phyloP scores from a whole-genome alignment of 208 protist genomes.

The Acanthamoeba sp. region DNA sequence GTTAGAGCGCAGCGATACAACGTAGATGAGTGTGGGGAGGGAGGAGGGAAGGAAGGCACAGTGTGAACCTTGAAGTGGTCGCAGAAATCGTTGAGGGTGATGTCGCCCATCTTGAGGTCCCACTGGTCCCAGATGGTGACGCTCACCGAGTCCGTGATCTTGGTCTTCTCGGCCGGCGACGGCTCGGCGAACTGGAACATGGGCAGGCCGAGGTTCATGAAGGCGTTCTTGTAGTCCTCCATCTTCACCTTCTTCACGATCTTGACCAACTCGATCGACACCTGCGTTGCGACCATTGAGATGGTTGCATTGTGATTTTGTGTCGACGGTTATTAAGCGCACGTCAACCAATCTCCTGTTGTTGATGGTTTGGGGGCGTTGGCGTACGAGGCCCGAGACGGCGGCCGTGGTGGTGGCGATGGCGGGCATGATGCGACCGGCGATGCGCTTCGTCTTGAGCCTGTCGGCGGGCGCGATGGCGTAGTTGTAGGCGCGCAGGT shows the following conservation, averaged over 20 bases:
- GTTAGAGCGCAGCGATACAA: no score
- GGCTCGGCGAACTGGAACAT: slow-evolving; percentile 97
- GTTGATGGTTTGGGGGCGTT: no score
- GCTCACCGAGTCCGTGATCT: slow-evolving; percentile 85
- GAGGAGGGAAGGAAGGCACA: background rate
- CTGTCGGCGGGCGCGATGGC: slow-evolving; percentile 92
- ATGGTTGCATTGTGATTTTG: no score
- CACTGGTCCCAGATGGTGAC: slow-evolving; percentile 98
- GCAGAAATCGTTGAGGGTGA: slow-evolving; percentile 95
- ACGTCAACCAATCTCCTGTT: no score
- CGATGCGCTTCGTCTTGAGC: slow-evolving; percentile 90
- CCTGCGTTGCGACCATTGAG: no score
- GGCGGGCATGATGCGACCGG: slow-evolving; percentile 99
- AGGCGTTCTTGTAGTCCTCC: slow-evolving; percentile 93
- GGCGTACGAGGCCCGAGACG: slow-evolving; percentile 96
- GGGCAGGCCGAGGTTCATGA: slow-evolving; percentile 98
- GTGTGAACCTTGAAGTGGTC: slow-evolving; percentile 87
- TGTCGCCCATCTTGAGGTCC: slow-evolving; percentile 95
- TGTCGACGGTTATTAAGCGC: no score
- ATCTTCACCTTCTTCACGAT: slow-evolving; percentile 87
- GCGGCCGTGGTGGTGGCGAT: slow-evolving; percentile 99
- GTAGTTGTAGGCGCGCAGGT: slow-evolving; percentile 91
- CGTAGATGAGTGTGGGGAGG: background rate
- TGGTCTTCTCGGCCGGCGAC: slow-evolving; percentile 84
- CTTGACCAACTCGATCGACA: slow-evolving; percentile 98